phyloP scores from a whole-genome alignment of 306 rosid species.

The Acacia melanoxylon region DNA sequence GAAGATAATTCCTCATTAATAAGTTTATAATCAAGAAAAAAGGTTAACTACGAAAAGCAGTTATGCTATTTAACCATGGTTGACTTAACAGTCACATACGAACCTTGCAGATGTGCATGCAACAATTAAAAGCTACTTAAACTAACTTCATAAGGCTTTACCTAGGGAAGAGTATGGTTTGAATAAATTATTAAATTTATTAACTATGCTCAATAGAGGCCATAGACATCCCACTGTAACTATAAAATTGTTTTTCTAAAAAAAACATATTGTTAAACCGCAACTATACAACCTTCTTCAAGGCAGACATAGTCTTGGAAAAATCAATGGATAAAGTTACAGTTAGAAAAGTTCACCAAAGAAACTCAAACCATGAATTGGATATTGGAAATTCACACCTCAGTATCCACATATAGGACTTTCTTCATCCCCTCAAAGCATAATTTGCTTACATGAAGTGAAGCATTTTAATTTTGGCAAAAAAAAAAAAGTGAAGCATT shows the following conservation, averaged over 20 bases:
- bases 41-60: not conserved
- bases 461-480: not conserved
- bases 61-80: slow-evolving; percentile 13
- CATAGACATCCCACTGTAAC: not conserved
- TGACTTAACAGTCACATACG: not conserved
- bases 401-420: not conserved
- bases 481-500: slow-evolving; percentile 4
- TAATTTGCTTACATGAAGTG: not conserved
- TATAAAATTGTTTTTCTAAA: not conserved
- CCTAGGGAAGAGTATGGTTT: not conserved
- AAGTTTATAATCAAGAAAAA: not conserved
- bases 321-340: not conserved
- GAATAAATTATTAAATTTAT: not conserved
- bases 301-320: slow-evolving; percentile 41
- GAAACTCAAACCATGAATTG: not conserved
- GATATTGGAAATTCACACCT: slow-evolving; percentile 1
- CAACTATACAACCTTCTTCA: slow-evolving; percentile 39
- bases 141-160: not conserved
- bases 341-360: slow-evolving; percentile 7
- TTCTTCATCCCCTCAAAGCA: slow-evolving; percentile 27
- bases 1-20: not conserved
- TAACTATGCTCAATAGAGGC: not conserved
- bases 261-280: not conserved
- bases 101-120: not conserved
- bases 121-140: not conserved